These are phyloP conservation scores for Diaporthe citri DNA, from an alignment of 2,329 filamentous ascomycete species.

Conservation along the genomic window DNA sequence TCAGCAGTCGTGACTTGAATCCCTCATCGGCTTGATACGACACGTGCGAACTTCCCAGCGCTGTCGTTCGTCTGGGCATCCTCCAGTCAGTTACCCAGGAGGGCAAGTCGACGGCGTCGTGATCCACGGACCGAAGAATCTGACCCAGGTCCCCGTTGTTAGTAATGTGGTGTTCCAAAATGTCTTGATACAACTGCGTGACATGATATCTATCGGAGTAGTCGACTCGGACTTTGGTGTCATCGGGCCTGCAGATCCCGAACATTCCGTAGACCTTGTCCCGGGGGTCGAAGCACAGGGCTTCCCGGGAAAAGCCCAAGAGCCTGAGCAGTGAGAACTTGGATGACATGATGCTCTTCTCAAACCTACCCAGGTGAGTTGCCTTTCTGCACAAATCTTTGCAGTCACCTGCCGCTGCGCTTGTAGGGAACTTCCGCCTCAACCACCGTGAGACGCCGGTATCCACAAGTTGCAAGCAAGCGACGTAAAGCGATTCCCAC, in stretches of 20 bases:
- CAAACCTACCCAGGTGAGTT: not conserved
- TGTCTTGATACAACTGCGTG: not conserved
- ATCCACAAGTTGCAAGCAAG: not conserved
- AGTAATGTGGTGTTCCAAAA: not conserved
- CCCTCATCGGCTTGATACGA: not conserved
- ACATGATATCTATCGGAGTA: not conserved
- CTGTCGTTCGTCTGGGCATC: not conserved
- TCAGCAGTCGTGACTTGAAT: not conserved
- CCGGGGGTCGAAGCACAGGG: not conserved
- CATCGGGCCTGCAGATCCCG: not conserved
- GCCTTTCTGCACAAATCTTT: not conserved
- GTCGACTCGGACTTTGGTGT: not conserved
- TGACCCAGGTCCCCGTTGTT: not conserved
- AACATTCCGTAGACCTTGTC: slow-evolving; percentile 5
- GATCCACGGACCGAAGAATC: not conserved
- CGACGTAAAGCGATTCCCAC: not conserved
- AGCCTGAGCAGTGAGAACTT: not conserved
- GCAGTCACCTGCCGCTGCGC: not conserved
- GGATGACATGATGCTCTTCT: no score
- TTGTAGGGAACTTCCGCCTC: not conserved
- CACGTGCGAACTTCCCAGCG: not conserved
- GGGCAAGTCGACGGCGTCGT: not conserved
- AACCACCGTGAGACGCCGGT: not conserved
- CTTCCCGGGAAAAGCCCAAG: not conserved
- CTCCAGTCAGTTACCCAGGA: slow-evolving; percentile 1